A percentile compares a stretch with the other conserved stretches of the same genome.
Evolutionary conservation across 345 rosid species (phyloP).

Genomic region (Ceriops zippeliana): DNA sequence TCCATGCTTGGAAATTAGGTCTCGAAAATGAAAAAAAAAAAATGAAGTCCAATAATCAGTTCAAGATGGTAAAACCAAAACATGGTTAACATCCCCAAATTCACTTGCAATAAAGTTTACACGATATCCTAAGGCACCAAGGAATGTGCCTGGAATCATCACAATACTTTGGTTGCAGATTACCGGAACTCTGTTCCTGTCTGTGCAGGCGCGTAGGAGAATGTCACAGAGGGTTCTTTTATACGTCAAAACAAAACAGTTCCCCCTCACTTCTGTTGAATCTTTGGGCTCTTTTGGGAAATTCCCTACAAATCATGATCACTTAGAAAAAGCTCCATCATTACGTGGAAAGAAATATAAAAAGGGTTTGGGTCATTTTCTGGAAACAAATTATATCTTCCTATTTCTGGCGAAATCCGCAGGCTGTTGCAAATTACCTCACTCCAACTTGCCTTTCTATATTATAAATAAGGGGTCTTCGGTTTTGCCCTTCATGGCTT

Average conservation of each 20-base stretch:
- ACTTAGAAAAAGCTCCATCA: slow-evolving; percentile 41
- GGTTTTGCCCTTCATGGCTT: slow-evolving; percentile 6
- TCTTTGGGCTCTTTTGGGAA: slow-evolving; percentile 26
- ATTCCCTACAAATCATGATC: slow-evolving; percentile 38
- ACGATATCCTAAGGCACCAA: no score
- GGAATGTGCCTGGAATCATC: no score
- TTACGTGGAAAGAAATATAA: slow-evolving; percentile 32
- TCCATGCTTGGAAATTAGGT: slow-evolving; percentile 34
- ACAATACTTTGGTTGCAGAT: no score
- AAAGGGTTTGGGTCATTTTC: slow-evolving; percentile 19
- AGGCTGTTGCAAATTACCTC: slow-evolving; percentile 12
- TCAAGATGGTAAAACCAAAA: background rate
- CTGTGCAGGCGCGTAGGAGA: no score
- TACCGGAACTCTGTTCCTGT: no score
- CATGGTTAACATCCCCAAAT: background rate
- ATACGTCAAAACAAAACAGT: slow-evolving; percentile 9
- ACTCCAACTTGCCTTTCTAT: background rate
- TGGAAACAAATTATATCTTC: slow-evolving; percentile 7
- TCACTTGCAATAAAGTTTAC: no score
- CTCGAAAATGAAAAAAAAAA: background rate
- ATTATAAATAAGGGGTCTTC: slow-evolving; percentile 6
- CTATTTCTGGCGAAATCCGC: slow-evolving; percentile 26
- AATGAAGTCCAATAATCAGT: background rate
- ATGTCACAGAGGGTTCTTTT: background rate
- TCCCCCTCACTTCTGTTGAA: slow-evolving; percentile 12